Evolutionary conservation across 768 basidiomycete genomes (phyloP), one percentile per base, ranked within the genome.

Genomic region (Tylopilus sp.): DNA sequence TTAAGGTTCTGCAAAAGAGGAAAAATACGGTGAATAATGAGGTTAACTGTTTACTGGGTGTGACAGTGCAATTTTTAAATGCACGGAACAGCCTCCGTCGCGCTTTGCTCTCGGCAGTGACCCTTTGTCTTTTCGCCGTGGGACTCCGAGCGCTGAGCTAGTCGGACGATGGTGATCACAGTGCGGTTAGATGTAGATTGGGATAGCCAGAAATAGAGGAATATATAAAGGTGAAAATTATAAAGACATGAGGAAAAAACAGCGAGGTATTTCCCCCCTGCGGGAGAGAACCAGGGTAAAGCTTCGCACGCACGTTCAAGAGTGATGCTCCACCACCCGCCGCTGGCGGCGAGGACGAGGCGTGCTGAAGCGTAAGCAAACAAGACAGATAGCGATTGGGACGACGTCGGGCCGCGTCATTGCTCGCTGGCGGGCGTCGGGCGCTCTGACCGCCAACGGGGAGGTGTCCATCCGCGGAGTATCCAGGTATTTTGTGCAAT

Each of bases 291-390:
- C 42, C 44, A 53, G 46, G 53, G 50, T 13, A 52, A 40, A 58
- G 61, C 64, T 61, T 66, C 64, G 54, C 56, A 62, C 64, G 49
- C 64, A 65, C 56, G 65, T 67, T 61, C 55, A 58, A 25, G 24
- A 17, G 26, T 56, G 63, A 53, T 59, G 62, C 54, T 62, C 53
- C 59, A 61, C 53, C 38, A 44, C 47, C 41, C 52, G 41, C n/a
- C 30, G 22, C 45, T 47, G 48, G 50, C 25, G 34, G 61, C 43
- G 61, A 48, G 55, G 55, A 58, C n/a, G 48, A 57, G 54, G 61
- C 53, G 58, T 58, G 49, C 45, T 40, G 14, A 34, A 46, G 58
- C 21, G 50, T 30, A 31, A 29, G 48, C 31, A 40, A 36, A 34
- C 11, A 38, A 45, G 38, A 29, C 19, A 45, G 38, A 45, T 51